Evolutionary conservation across 495 filamentous ascomycete genomes (phyloP), one percentile per base, ranked within the genome.

Genomic region (Talaromyces adpressus): DNA sequence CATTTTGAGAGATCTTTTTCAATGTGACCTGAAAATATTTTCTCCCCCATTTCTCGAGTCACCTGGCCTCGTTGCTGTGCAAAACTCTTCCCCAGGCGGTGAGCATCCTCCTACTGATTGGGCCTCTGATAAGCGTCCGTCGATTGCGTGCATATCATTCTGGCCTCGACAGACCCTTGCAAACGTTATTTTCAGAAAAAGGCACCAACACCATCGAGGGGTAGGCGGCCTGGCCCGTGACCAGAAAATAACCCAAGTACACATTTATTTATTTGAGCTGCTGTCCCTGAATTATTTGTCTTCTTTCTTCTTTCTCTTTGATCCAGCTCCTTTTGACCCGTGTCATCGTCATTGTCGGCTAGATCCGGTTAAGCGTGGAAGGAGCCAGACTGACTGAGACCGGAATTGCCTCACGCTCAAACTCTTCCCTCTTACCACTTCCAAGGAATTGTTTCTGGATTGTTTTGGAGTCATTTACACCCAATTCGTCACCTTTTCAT

Each of bases 281-380:
- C 30, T 56, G 52, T 56, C 22, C 27, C 18, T 53, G 49, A 23
- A 12, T 6, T 16, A 9, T 22, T 8, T 22, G 30, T 29, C 6
- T 34, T 58, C 57, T 11, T 41, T 41, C 39, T 59, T 39, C 57
- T 34, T 2, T 59, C 22, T 36, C 29, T 12, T 25, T 56, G 29
- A 11, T 11, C 32, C 2, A 16, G 22, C 29, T 56, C 22, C 3
- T 57, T 32, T 23, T 57, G 27, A 6, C 20, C 30, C 16, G 53
- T 23, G n/a, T 29, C 34, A 49, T 61, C 60, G 60, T 53, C 60
- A 51, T 62, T 16, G 60, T 62, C 60, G 60, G 60, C 45, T 62
- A 62, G 14, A 51, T 62, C 62, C 57, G 32, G 34, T 64, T 64
- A 57, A 58, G 56, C 56, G 56, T 58, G 56, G 56, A 58, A 58